Evolutionary conservation across 352 stramenopile genomes (phyloP), one percentile per base, ranked within the genome.

Genomic region (Phytophthora palmivora): DNA sequence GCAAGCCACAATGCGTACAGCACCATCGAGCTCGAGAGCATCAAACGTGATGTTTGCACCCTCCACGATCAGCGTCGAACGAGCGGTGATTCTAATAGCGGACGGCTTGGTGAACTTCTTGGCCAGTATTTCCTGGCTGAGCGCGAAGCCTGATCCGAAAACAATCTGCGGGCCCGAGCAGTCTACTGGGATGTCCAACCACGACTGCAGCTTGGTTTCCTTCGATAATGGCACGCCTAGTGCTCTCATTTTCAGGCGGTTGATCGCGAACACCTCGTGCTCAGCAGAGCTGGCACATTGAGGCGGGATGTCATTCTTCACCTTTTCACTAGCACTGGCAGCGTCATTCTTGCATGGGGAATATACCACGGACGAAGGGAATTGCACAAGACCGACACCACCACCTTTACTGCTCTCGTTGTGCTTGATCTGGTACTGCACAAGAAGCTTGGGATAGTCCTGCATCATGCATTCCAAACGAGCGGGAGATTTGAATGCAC

Each of bases 391-490:
- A 3, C 82, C 80, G 10, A 82, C 24, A 0, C 63, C 46, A n/a
- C n/a, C n/a, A 16, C 50, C 56, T 6, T 59, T 54, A 51, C 34
- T 36, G 12, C 60, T 58, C 28, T 47, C 48, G 32, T 67, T 21
- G 4, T 72, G 51, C 22, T 53, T 19, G 9, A 54, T 70, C 22
- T 77, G 56, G 32, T 65, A 70, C 22, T 74, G 33, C n/a, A 84
- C 50, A 12, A 92, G 41, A 33, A 90, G 58, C 67, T 89, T 88
- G 6, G 83, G 83, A 36, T 82, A 88, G 51, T 92, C 83, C 48
- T 92, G 83, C 81, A 92, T 88, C 83, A 92, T 92, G 58, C 83
- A 90, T 46, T 92, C 83, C 12, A 90, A 71, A 32, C 83, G 79
- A 6, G 83, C 82, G 3, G 83, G 83, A 0, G 77, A 81, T 50